Percentiles rank a stretch among this genome's conserved stretches.
Evolutionary conservation across 805 yeast genomes (phyloP).

Genomic region (Lachancea nothofagi): DNA sequence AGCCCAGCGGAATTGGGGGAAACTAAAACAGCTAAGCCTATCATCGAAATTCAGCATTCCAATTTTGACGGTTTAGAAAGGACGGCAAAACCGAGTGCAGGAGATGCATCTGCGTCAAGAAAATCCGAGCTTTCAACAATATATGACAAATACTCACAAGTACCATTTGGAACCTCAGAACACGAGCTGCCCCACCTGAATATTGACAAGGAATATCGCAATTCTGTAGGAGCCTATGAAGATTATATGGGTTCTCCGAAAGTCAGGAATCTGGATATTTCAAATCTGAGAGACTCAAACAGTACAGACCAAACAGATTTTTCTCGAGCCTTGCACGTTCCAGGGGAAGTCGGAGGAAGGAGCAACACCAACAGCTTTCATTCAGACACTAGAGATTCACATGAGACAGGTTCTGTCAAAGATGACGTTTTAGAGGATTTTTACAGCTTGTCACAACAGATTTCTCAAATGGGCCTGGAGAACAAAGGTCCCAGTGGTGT

Average conservation of each 20-base stretch:
- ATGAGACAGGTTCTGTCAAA: constrained; percentile 19
- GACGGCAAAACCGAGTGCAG: neutral
- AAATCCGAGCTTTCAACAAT: constrained; percentile 17
- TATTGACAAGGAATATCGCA: constrained; percentile 11
- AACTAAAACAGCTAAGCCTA: constrained; percentile 4
- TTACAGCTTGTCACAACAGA: constrained; percentile 16
- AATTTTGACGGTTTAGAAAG: constrained; percentile 11
- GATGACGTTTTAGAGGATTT: constrained; percentile 20
- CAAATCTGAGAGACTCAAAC: constrained; percentile 22
- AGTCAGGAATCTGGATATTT: constrained; percentile 21
- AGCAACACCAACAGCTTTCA: constrained; percentile 5
- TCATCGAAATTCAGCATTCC: constrained; percentile 13
- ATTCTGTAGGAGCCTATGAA: constrained; percentile 23
- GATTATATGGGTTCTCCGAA: constrained; percentile 23
- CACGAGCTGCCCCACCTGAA: neutral
- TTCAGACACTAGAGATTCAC: constrained; percentile 13
- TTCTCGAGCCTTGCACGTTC: constrained; percentile 4
- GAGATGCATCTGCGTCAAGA: constrained; percentile 3
- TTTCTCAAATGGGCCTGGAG: constrained; percentile 9
- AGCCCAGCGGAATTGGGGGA: neutral
- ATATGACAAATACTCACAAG: constrained; percentile 15
- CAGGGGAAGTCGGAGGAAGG: constrained; percentile 3
- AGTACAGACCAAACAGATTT: constrained; percentile 15
- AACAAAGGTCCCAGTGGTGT: neutral
- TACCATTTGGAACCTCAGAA: constrained; percentile 7